These are phyloP conservation scores for Penicillium samsonianum DNA, from an alignment of 495 filamentous ascomycete genomes.

Conservation along the genomic window DNA sequence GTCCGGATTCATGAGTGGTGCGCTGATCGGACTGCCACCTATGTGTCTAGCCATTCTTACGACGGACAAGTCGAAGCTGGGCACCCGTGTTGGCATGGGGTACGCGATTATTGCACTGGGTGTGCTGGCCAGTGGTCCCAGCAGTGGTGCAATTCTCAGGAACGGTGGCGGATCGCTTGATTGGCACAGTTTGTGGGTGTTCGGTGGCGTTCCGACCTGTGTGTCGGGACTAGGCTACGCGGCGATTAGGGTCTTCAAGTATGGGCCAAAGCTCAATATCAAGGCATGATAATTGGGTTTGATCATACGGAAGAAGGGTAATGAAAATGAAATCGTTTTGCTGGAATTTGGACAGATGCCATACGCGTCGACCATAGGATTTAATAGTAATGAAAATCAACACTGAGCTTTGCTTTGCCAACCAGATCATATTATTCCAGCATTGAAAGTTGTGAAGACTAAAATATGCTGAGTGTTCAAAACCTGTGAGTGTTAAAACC, in stretches of 20 bases:
- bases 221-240: neutral
- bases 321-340: neutral
- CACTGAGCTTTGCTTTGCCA: too few relatives aligned
- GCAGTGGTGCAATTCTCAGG: neutral
- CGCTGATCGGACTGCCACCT: conserved; percentile 9
- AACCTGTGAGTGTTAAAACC: too few relatives aligned
- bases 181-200: conserved; percentile 1
- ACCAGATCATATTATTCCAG: too few relatives aligned
- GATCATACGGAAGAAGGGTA: too few relatives aligned
- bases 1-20: conserved; percentile 8
- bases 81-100: conserved; percentile 36
- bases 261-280: neutral
- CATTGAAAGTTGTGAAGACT: too few relatives aligned
- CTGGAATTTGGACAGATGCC: neutral
- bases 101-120: conserved; percentile 6
- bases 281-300: neutral
- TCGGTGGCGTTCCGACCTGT: neutral
- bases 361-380: too few relatives aligned
- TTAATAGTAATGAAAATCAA: too few relatives aligned
- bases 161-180: neutral
- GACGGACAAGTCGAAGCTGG: conserved; percentile 23
- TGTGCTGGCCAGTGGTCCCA: neutral
- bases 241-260: neutral
- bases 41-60: conserved; percentile 5
- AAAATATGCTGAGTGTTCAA: too few relatives aligned